Percentiles rank a stretch among this genome's conserved stretches.
Evolutionary conservation across 768 basidiomycete species (phyloP).

Genomic region (Agaricus blazei): DNA sequence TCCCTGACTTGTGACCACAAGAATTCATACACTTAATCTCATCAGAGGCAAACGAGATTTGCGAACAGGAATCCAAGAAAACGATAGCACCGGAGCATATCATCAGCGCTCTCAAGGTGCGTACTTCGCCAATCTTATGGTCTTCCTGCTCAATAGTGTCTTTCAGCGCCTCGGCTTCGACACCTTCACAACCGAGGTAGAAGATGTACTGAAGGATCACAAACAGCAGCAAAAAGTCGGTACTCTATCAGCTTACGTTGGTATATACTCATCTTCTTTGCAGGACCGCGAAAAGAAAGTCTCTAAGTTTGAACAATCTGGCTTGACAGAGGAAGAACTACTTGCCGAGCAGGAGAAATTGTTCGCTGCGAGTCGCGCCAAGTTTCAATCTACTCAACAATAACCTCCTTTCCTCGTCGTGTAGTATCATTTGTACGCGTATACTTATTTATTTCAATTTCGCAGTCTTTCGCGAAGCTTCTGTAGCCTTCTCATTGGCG

Average conservation of each 20-base stretch:
- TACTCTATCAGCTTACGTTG: not conserved
- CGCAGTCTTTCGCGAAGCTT: conserved; percentile 40
- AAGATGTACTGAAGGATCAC: conserved; percentile 92
- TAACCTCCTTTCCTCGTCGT: conserved; percentile 30
- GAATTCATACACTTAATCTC: conserved; percentile 99
- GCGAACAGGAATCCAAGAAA: conserved; percentile 97
- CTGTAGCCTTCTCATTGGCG: conserved; percentile 52
- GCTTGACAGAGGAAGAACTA: conserved; percentile 88
- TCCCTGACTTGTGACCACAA: conserved; percentile 25
- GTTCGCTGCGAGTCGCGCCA: conserved; percentile 88
- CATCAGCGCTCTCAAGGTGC: conserved; percentile 82
- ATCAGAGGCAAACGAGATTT: conserved; percentile 96
- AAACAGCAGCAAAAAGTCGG: conserved; percentile 91
- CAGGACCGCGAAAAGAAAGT: conserved; percentile 91
- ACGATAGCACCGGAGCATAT: conserved; percentile 99
- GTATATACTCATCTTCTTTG: conserved; percentile 12
- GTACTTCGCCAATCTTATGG: conserved; percentile 14
- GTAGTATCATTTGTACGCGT: conserved; percentile 29
- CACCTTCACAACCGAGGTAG: conserved; percentile 82
- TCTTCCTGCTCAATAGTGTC: conserved; percentile 3
- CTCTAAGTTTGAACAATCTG: conserved; percentile 83
- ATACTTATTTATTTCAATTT: conserved; percentile 27
- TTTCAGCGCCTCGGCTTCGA: conserved; percentile 87
- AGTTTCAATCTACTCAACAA: conserved; percentile 61
- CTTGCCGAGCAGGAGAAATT: conserved; percentile 82